Evolutionary conservation across 169 alveolate genomes (phyloP), one percentile per base, ranked within the genome.

Genomic region (Cryptosporidium baileyi): DNA sequence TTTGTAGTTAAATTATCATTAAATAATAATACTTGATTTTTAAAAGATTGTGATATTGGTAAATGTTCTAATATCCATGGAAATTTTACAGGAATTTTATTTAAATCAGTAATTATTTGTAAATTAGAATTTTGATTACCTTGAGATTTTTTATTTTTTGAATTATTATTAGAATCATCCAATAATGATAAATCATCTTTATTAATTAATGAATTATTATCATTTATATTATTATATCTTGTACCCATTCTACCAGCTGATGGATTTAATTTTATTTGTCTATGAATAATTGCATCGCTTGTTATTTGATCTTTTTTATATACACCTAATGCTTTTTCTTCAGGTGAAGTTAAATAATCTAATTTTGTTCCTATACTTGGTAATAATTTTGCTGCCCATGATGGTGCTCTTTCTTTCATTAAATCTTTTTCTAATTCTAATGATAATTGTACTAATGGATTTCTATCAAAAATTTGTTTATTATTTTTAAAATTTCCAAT

Each of bases 321-420:
- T 17, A 67, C 52, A 1, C 82, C 82, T 8, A 67, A 34, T n/a
- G 67, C 63, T 36, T 67, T 67, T 67, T 67, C 82, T 19, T 67
- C 82, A 67, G 17, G 41, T 15, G 40, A 17, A 28, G 52, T 67
- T 38, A 28, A 54, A 24, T 51, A 67, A 17, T 67, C 65, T 43
- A 67, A 30, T 51, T 67, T 67, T 4, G 82, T 67, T 32, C 82
- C 82, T 17, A 67, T 67, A 32, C 82, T 67, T 52, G 82, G 82
- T 2, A 67, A 32, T 13, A 49, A 32, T 65, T 67, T 67, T 51
- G 82, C 45, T 51, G 63, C 28, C 82, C 82, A 67, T 11, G 82
- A 47, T 4, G 51, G 82, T 30, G 82, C 82, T 8, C 45, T 67
- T 38, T 67, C 82, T 7, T 28, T 6, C n/a, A 52, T 30, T 15